phyloP scores from a whole-genome alignment of 208 protist species.

The Leishmania tropica region DNA sequence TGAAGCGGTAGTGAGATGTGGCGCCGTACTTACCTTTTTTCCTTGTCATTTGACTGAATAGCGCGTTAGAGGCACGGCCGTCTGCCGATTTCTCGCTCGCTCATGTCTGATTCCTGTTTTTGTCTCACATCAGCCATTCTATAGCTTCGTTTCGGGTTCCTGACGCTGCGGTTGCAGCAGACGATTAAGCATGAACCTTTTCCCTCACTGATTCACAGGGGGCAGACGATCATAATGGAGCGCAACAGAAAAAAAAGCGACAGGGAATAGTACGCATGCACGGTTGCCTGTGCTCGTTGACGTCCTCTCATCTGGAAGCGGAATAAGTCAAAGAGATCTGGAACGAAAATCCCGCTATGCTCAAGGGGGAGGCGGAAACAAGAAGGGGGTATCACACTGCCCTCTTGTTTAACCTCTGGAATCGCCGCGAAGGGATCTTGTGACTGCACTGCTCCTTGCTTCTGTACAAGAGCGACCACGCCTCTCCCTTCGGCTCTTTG shows the following conservation, averaged over 20 bases:
- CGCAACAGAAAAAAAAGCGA: background rate
- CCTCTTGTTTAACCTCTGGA: background rate
- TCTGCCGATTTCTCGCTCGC: background rate
- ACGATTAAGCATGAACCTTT: background rate
- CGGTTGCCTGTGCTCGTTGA: background rate
- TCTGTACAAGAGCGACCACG: background rate
- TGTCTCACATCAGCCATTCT: background rate
- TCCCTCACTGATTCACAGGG: background rate
- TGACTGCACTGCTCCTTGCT: background rate
- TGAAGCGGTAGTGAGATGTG: constrained; percentile 21
- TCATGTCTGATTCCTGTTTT: background rate
- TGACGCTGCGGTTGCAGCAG: background rate
- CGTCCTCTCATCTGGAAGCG: background rate
- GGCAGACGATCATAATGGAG: background rate
- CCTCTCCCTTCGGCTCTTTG: background rate
- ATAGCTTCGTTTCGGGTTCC: background rate
- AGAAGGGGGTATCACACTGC: background rate
- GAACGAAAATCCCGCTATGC: background rate
- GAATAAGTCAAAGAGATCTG: background rate
- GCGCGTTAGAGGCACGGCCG: background rate
- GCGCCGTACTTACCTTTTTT: background rate
- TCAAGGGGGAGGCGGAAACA: background rate
- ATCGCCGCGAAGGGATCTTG: background rate
- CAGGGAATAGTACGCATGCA: background rate
- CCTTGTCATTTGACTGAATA: too few species aligned